Evolutionary conservation across 495 filamentous ascomycete genomes (phyloP), one percentile per base, ranked within the genome.

Genomic region (Trichocladium uniseriatum): DNA sequence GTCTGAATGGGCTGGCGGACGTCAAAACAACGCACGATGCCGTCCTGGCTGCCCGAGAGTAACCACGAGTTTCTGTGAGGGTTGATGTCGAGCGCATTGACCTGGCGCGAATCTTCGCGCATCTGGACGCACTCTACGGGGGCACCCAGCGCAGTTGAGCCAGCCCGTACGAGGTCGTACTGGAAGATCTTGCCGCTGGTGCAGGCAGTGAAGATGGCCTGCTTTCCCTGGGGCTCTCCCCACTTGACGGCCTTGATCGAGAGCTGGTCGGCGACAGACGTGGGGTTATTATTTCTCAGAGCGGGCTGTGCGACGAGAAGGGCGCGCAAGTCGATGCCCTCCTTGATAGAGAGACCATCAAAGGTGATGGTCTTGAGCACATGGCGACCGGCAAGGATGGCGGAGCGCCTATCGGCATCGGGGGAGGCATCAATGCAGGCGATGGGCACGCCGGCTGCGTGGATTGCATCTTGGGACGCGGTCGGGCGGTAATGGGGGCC

Each of bases 11-110:
- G 68, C 11, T 59, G 54, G 47, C 69, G 68, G 21, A 78, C 58
- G 49, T 78, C 76, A 52, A 77, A 77, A 50, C 65, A 78, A 44
- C 87, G 84, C 40, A 95, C 86, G 13, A 84, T 86, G 45, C 85
- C 85, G 72, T 97, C 92, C 68, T 95, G 89, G 61, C 90, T 90
- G 20, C 86, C 92, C 4, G 89, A 94, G 20, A 97, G 73, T 31
- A 97, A 66, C 72, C 81, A 79, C 49, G 79, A 80, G 44, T 83
- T 81, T 51, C 78, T 72, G 60, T 86, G 83, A 2, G 92, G 90
- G 61, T 90, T 95, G 66, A 96, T 87, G 36, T 87, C 89, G 32
- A 98, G 72, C 53, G 81, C 81, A 66, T 98, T 91, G 48, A 98
- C 84, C 73, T 95, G 91, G 45, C 94, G 85, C 48, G 76, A 79